Percentiles rank a stretch among this genome's conserved stretches.
phyloP scores from a whole-genome alignment of 2,329 filamentous ascomycete genomes.

The Huntiella omanensis region DNA sequence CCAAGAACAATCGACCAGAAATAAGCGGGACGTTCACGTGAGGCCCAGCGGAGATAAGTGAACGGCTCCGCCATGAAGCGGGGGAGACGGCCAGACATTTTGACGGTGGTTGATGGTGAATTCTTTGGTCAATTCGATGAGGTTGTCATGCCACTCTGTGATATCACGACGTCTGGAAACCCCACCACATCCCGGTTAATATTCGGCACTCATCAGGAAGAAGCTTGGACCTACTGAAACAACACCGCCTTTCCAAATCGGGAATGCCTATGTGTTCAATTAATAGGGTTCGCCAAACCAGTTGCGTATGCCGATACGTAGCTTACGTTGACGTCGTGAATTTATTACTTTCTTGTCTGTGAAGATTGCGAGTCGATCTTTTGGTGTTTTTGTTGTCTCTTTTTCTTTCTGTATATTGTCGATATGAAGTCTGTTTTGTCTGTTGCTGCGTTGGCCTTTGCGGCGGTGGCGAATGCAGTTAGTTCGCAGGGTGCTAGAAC shows the following conservation, averaged over 20 bases:
- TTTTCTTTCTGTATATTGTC: constrained; percentile 12
- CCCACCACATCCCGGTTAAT: no score
- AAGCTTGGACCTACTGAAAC: neutral
- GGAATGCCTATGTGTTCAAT: constrained; percentile 5
- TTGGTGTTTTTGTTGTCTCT: constrained; percentile 3
- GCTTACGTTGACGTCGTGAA: constrained; percentile 5
- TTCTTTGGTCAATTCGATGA: no score
- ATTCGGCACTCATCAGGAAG: neutral
- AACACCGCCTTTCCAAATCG: neutral
- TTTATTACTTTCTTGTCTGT: neutral
- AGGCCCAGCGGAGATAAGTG: constrained; percentile 73
- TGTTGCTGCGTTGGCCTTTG: constrained; percentile 46
- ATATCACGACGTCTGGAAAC: no score
- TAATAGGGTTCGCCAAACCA: neutral
- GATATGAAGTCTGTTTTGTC: constrained; percentile 58
- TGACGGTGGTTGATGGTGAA: no score
- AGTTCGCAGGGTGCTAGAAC: constrained; percentile 65
- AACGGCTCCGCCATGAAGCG: constrained; percentile 71
- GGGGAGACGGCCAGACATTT: constrained; percentile 43
- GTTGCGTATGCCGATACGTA: neutral
- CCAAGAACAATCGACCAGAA: constrained; percentile 75
- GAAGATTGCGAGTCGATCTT: neutral
- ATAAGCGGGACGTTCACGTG: constrained; percentile 73
- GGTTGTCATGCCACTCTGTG: no score
- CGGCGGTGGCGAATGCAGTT: constrained; percentile 50